Base-by-base conservation (phyloP, 768 basidiomycete species). In the Kondoa malvinella region DNA sequence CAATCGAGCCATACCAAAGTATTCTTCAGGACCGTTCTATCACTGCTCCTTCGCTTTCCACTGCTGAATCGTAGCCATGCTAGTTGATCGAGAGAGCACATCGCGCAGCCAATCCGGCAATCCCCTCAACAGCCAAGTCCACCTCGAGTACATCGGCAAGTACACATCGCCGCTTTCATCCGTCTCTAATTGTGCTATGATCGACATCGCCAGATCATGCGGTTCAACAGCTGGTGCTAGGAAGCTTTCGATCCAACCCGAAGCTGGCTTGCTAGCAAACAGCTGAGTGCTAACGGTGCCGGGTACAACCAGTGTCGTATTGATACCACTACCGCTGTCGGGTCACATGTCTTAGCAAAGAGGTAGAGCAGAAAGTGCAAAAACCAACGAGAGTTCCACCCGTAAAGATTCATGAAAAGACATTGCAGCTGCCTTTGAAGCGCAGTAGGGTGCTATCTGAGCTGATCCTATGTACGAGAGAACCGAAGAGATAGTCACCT, bases 361-460 rank as follows among this genome's bases (percentile, higher is more conserved):
- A 25, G 25, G 15, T 17, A 68, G n/a, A 14, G 27, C 25, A 14
- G 21, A 12, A 3, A 21, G 56, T 40, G 15, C 32, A 3, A 26
- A 64, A 27, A 29, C 62, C 15, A 8, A 69, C 68, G 25, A 87
- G 21, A 97, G 83, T 76, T 99, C 94, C 72, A 85, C 87, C 64
- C 90, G 83, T 65, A 99, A 81, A 16, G 87, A 86, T 71, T 92
- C 87, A 72, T 94, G 85, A 58, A 96, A 77, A 33, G 83, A 83
- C 17, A 88, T 79, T 26, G 87, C 75, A n/a, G 92, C 92, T 14
- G 91, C 88, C 79, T 99, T 99, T 29, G 89, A 90, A 8, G 91
- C 89, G 76, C 82, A 82, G 76, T 99, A 97, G 78, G 94, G 90
- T 73, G 85, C 88, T 89, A 67, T 29, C 15, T 56, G 58, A 67